Percentiles rank a stretch among this genome's conserved stretches.
Conservation (phyloP, 176 grass and related monocot species). For the Eragrostis curvula region DNA sequence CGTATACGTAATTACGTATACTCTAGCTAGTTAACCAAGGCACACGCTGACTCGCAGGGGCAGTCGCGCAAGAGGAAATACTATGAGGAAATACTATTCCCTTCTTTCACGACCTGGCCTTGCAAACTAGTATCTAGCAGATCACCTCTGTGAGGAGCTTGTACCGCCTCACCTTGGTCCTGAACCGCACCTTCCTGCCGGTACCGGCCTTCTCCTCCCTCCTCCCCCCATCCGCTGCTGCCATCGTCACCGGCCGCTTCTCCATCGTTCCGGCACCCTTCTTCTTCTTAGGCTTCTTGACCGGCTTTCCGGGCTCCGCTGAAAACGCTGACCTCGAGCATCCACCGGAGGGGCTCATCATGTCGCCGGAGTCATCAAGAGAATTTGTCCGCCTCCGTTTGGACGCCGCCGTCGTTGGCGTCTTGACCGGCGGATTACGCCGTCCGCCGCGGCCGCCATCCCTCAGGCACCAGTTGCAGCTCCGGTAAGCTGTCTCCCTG, state of each 20-base stretch:
- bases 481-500: conserved; percentile 43
- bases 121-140: conserved; percentile 6
- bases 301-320: conserved; percentile 49
- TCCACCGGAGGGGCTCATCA: background rate
- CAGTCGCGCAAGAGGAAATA: too few relatives aligned
- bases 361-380: background rate
- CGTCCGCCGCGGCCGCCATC: conserved; percentile 18
- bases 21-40: too few relatives aligned
- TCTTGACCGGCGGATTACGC: background rate
- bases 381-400: background rate
- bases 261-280: background rate
- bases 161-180: conserved; percentile 70
- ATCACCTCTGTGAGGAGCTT: conserved; percentile 79
- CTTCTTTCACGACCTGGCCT: background rate
- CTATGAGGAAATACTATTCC: too few relatives aligned
- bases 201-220: background rate
- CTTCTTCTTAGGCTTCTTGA: conserved; percentile 57
- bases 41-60: too few relatives aligned
- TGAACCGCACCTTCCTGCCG: conserved; percentile 34
- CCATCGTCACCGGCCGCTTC: background rate
- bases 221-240: background rate
- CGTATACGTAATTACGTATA: too few relatives aligned
- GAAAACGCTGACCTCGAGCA: conserved; percentile 32
- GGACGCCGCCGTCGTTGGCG: background rate
- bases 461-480: conserved; percentile 88